Evolutionary conservation across 2,329 filamentous ascomycete genomes (phyloP).

Genomic region (Curvularia sp.): DNA sequence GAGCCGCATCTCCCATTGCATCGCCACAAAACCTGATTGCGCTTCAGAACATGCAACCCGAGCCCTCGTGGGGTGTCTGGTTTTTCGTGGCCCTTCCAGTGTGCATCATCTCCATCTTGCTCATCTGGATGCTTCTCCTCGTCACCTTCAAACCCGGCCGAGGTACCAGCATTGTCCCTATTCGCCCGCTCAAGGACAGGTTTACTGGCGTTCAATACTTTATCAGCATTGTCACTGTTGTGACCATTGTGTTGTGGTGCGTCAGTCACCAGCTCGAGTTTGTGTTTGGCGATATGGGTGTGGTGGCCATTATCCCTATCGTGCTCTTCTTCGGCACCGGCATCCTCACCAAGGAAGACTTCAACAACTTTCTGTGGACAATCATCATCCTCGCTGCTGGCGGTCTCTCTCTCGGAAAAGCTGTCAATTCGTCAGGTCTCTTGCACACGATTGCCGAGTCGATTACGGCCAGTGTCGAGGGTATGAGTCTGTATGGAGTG

Average conservation of each 20-base stretch:
- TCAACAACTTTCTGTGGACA: conserved; percentile 99
- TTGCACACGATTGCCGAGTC: conserved; percentile 82
- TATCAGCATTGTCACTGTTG: conserved; percentile 80
- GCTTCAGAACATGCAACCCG: conserved; percentile 90
- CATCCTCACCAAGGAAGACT: conserved; percentile 97
- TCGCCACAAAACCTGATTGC: conserved; percentile 98
- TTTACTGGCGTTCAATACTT: conserved; percentile 94
- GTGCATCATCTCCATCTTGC: conserved; percentile 82
- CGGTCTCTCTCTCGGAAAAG: conserved; percentile 89
- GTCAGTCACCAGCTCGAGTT: conserved; percentile 85
- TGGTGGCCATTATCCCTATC: conserved; percentile 94
- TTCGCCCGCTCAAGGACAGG: conserved; percentile 84
- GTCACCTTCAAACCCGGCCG: conserved; percentile 83
- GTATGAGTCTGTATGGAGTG: conserved; percentile 83
- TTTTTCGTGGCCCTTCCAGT: conserved; percentile 96
- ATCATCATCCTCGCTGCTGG: conserved; percentile 98
- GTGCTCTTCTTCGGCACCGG: conserved; percentile 96
- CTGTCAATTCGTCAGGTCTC: conserved; percentile 90
- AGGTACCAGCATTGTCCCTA: conserved; percentile 88
- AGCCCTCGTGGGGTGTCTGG: conserved; percentile 93
- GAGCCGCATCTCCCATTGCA: conserved; percentile 94
- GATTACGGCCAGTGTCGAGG: conserved; percentile 77
- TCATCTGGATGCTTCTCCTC: conserved; percentile 89
- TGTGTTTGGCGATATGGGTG: conserved; percentile 96
- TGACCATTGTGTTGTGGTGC: conserved; percentile 92